Percentiles rank a stretch among this genome's conserved stretches.
These are phyloP conservation scores for Craspedostauros australis DNA, from an alignment of 108 stramenopile genomes.

Conservation along the genomic window DNA sequence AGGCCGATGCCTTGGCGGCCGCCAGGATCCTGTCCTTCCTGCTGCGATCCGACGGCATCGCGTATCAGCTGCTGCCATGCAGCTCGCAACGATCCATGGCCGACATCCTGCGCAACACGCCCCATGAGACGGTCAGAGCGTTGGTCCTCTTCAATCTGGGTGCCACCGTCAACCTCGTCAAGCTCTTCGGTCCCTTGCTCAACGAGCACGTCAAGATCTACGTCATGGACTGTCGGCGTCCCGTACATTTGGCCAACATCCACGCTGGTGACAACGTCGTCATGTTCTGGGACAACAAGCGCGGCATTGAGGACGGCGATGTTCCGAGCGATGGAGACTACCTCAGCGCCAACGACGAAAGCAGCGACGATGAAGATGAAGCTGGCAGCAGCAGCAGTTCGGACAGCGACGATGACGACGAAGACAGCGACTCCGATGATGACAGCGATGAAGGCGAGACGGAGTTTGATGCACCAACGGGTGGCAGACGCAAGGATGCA, in stretches of 20 bases:
- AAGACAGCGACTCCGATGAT: slow-evolving; percentile 27
- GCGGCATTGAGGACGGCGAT: slow-evolving; percentile 38
- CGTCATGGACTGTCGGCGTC: slow-evolving; percentile 73
- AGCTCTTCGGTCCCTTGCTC: slow-evolving; percentile 29
- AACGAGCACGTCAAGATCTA: slow-evolving; percentile 27
- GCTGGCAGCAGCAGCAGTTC: slow-evolving; percentile 10
- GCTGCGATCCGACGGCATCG: slow-evolving; percentile 66
- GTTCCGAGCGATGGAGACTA: slow-evolving; percentile 79
- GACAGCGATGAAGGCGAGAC: slow-evolving; percentile 32
- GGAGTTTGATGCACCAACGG: slow-evolving; percentile 16
- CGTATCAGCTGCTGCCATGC: slow-evolving; percentile 66
- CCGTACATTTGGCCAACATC: slow-evolving; percentile 76
- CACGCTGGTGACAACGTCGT: slow-evolving; percentile 59
- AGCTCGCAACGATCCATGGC: slow-evolving; percentile 18
- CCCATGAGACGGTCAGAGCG: slow-evolving; percentile 33
- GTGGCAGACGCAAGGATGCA: slow-evolving; percentile 19
- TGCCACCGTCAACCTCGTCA: slow-evolving; percentile 53
- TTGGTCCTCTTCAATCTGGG: slow-evolving; percentile 72
- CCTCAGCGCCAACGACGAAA: slow-evolving; percentile 59
- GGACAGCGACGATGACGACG: slow-evolving; percentile 35
- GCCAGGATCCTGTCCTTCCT: slow-evolving; percentile 69
- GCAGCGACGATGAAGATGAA: slow-evolving; percentile 26
- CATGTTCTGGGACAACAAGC: slow-evolving; percentile 58
- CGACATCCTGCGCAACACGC: slow-evolving; percentile 1
- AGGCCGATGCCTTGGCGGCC: slow-evolving; percentile 70